Evolutionary conservation across 2,329 filamentous ascomycete species (phyloP), one percentile per base, ranked within the genome.

Genomic region (Colletotrichum orbiculare): DNA sequence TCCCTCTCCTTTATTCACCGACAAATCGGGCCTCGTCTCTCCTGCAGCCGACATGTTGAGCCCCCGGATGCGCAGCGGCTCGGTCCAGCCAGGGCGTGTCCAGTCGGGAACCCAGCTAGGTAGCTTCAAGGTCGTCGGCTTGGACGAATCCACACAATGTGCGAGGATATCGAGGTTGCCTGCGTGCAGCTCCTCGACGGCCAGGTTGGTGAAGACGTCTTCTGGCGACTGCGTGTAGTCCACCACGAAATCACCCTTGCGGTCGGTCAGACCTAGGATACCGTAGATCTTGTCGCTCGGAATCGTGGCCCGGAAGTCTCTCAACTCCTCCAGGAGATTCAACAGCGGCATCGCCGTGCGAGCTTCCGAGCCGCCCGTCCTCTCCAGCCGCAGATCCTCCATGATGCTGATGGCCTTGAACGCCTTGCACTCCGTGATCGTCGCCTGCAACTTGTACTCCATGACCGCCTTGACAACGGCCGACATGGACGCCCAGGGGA

Each of bases 91-190:
- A 2, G 61, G 61, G 1, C 56, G n/a, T 3, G 55, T 67, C 66
- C 63, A 67, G 50, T 68, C 66, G 17, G 66, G 66, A 6, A 68
- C 63, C 66, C 66, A 67, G 2, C 63, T 64, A 2, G 66, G 66
- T 6, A 68, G 12, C 2, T 6, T 46, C 10, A 68, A 42, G 0
- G 25, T 60, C 10, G 63, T 66, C 1, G 54, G 54, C 13, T 57
- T 63, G 0, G 66, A 41, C 2, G 58, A 64, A 0, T 64, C 42
- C 37, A 60, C 55, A 25, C 55, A 64, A 5, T 64, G 61, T 1
- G 48, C 12, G 6, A 64, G 15, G 8, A 64, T 10, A 1, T 64
- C 48, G 38, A 60, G n/a, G 7, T 17, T 38, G 5, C 61, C 61
- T 2, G 43, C 25, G 8, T 11, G 2, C 0, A 64, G 17, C 15